Evolutionary conservation across 1,284 basidiomycete genomes (phyloP).

Genomic region (Fomitopsis palustris): DNA sequence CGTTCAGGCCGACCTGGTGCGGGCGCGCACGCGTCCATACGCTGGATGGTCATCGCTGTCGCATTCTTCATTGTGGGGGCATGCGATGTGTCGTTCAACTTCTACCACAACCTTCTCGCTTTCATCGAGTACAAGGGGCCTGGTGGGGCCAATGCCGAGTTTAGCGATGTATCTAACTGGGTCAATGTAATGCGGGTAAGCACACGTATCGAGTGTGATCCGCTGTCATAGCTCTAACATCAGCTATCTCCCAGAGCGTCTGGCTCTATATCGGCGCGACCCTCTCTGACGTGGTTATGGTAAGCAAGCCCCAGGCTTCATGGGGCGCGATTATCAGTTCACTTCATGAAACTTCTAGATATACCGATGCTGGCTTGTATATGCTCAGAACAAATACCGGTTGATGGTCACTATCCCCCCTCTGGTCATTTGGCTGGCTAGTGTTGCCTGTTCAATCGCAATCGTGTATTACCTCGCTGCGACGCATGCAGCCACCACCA

Average conservation of each 20-base stretch:
- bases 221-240: too few relatives aligned
- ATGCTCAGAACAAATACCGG: slow-evolving; percentile 6
- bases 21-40: neutral
- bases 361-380: slow-evolving; percentile 14
- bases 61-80: neutral
- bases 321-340: too few relatives aligned
- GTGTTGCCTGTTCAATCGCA: neutral
- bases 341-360: slow-evolving; percentile 8
- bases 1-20: neutral
- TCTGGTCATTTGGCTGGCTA: slow-evolving; percentile 12
- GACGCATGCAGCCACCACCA: neutral
- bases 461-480: neutral
- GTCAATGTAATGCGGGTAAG: neutral
- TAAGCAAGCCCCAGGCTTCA: neutral
- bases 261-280: neutral
- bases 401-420: slow-evolving; percentile 7
- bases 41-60: neutral
- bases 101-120: neutral
- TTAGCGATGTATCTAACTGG: neutral
- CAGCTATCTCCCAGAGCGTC: neutral
- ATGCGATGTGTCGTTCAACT: neutral
- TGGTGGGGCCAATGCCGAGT: neutral
- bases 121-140: neutral
- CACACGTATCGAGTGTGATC: too few relatives aligned
- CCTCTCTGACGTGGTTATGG: slow-evolving; percentile 22